Conservation (phyloP, 106 monocot species). For the Acorus calamus region DNA sequence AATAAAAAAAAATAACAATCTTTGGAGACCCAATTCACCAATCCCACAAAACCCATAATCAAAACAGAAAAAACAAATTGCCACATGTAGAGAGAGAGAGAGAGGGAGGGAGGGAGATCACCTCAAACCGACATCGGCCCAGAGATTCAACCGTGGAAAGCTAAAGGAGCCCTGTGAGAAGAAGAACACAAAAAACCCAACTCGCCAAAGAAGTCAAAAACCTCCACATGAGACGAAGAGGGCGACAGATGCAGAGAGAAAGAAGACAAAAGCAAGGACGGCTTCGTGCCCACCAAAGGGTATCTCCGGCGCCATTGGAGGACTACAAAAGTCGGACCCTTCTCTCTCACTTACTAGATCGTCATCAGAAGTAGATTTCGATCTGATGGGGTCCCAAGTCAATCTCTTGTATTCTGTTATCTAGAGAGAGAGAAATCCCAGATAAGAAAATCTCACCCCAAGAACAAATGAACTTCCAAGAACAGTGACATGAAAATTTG, state of each 20-base stretch:
- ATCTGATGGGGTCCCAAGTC: constrained; percentile 37
- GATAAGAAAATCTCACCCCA: constrained; percentile 44
- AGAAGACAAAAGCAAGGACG: background rate
- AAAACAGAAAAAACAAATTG: no score
- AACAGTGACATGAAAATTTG: constrained; percentile 69
- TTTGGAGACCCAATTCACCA: no score
- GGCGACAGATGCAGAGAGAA: background rate
- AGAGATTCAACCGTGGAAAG: no score
- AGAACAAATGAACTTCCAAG: constrained; percentile 58
- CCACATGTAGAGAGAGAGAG: no score
- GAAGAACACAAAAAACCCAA: background rate
- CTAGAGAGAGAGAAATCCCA: constrained; percentile 16
- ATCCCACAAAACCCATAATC: no score
- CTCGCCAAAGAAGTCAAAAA: background rate
- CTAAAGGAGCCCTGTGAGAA: background rate
- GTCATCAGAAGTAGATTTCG: constrained; percentile 7
- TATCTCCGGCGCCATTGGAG: no score
- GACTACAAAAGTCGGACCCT: no score
- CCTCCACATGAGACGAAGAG: background rate
- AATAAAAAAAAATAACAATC: no score
- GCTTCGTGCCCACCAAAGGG: no score
- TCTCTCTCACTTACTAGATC: no score
- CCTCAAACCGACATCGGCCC: no score
- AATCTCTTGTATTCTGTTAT: constrained; percentile 5
- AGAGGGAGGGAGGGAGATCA: no score